phyloP scores from a whole-genome alignment of 495 filamentous ascomycete genomes.

The Achaetomiella virescens region DNA sequence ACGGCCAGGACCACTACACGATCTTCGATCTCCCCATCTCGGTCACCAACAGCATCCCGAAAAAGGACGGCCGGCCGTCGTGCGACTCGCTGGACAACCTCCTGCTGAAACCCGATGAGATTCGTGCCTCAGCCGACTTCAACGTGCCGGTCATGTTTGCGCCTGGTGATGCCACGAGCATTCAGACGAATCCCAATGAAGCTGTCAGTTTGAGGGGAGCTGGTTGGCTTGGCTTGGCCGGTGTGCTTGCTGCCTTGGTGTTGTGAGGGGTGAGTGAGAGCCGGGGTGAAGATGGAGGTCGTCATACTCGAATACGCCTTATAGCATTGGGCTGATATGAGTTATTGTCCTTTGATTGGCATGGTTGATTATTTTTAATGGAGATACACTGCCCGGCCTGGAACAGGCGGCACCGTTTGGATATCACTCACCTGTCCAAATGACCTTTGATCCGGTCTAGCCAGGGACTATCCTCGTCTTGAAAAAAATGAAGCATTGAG shows the following conservation, averaged over 20 bases:
- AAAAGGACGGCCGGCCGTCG: constrained; percentile 31
- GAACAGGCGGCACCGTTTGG: too few relatives aligned
- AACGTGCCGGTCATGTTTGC: constrained; percentile 40
- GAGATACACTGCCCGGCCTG: not conserved
- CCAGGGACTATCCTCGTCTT: too few relatives aligned
- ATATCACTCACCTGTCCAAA: not conserved
- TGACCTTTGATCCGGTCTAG: not conserved
- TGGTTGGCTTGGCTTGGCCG: constrained; percentile 9
- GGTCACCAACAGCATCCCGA: constrained; percentile 56
- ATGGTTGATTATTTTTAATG: too few relatives aligned
- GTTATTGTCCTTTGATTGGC: too few relatives aligned
- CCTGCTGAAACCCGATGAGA: constrained; percentile 35
- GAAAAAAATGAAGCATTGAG: too few relatives aligned
- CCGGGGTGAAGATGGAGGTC: too few relatives aligned
- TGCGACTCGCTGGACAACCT: constrained; percentile 44
- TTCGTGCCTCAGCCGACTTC: constrained; percentile 29
- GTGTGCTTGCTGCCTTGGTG: constrained; percentile 16
- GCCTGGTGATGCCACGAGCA: constrained; percentile 36
- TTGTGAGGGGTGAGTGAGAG: not conserved
- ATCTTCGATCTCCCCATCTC: constrained; percentile 61
- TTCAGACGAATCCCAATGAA: constrained; percentile 30
- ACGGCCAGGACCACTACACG: constrained; percentile 57
- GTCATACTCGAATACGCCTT: too few relatives aligned
- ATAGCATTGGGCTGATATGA: too few relatives aligned
- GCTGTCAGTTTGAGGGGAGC: constrained; percentile 10